phyloP scores from a whole-genome alignment of 1,139 yeast genomes.

The Diutina neorugosa region DNA sequence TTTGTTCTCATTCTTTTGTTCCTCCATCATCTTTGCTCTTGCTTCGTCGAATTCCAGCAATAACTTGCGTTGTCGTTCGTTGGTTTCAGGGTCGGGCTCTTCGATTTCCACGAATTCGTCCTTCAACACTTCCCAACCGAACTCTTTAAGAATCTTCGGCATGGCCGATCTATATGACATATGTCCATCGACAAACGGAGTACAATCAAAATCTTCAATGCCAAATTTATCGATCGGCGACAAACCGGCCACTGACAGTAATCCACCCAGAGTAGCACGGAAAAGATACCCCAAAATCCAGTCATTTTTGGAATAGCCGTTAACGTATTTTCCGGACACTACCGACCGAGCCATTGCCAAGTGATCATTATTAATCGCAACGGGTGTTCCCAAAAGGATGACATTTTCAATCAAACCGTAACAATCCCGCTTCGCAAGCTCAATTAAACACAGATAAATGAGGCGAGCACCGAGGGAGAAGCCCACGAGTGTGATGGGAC shows the following conservation, averaged over 20 bases:
- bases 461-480: conserved; percentile 91
- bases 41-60: conserved; percentile 81
- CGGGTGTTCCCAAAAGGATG: conserved; percentile 78
- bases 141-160: conserved; percentile 57
- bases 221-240: conserved; percentile 60
- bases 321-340: conserved; percentile 82
- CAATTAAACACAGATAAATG: conserved; percentile 80
- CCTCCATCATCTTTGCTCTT: conserved; percentile 42
- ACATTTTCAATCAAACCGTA: conserved; percentile 87
- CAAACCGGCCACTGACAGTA: conserved; percentile 81
- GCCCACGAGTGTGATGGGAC: conserved; percentile 90
- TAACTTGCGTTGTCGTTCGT: conserved; percentile 70
- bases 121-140: conserved; percentile 74
- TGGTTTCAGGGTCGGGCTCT: conserved; percentile 86
- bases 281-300: conserved; percentile 95
- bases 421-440: conserved; percentile 77
- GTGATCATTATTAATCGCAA: conserved; percentile 70
- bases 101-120: conserved; percentile 95
- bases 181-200: conserved; percentile 84
- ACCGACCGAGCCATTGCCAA: conserved; percentile 71
- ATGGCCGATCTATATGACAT: conserved; percentile 93
- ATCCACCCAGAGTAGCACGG: conserved; percentile 92
- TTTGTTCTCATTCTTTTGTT: conserved; percentile 15
- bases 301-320: conserved; percentile 85
- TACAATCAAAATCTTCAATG: conserved; percentile 77